phyloP scores from a whole-genome alignment of 1,139 yeast species.

The Candida smagusa region DNA sequence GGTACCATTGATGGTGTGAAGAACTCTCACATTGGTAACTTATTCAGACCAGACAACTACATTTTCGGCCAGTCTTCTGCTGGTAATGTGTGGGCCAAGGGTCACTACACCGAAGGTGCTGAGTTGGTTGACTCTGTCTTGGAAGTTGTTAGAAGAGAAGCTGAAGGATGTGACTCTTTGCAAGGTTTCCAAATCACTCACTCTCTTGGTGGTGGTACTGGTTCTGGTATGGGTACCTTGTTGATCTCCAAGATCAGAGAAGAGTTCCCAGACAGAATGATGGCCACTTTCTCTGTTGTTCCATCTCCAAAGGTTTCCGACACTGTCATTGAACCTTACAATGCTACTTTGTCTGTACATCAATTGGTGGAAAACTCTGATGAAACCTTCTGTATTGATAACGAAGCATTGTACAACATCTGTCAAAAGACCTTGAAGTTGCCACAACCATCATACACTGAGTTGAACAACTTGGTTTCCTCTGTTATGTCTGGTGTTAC shows the following conservation, averaged over 20 bases:
- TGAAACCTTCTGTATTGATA: slow-evolving; percentile 92
- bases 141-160: slow-evolving; percentile 90
- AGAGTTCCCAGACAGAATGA: slow-evolving; percentile 75
- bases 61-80: slow-evolving; percentile 90
- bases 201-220: slow-evolving; percentile 95
- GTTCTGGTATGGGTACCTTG: slow-evolving; percentile 77
- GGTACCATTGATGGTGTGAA: slow-evolving; percentile 87
- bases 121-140: slow-evolving; percentile 86
- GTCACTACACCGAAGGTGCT: slow-evolving; percentile 95
- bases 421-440: slow-evolving; percentile 82
- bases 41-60: slow-evolving; percentile 88
- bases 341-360: slow-evolving; percentile 88
- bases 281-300: slow-evolving; percentile 90
- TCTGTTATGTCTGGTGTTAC: slow-evolving; percentile 94
- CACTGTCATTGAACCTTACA: slow-evolving; percentile 92
- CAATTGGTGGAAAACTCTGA: slow-evolving; percentile 88
- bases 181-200: slow-evolving; percentile 95
- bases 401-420: slow-evolving; percentile 86
- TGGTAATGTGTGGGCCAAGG: slow-evolving; percentile 96
- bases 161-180: slow-evolving; percentile 86
- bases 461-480: slow-evolving; percentile 77
- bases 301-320: slow-evolving; percentile 91
- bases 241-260: slow-evolving; percentile 28
- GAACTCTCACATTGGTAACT: slow-evolving; percentile 70
- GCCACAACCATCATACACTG: slow-evolving; percentile 72